These are phyloP conservation scores for Copromyces sp. DNA, from an alignment of 495 filamentous ascomycete genomes.

Conservation along the genomic window DNA sequence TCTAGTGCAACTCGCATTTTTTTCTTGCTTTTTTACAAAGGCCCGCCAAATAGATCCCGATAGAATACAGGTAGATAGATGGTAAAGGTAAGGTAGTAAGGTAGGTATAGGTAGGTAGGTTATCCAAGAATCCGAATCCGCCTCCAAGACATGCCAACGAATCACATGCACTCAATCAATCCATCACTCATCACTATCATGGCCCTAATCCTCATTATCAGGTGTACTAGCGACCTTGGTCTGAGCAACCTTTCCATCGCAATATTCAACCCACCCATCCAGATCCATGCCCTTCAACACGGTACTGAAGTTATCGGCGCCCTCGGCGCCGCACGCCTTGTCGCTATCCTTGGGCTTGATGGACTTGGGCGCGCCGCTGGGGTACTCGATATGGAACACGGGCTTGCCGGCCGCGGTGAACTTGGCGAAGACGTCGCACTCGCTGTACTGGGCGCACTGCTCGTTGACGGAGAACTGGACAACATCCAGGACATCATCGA, in stretches of 20 bases:
- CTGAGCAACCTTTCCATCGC: constrained; percentile 12
- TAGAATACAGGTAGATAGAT: neutral
- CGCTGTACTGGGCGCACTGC: constrained; percentile 50
- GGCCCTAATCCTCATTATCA: neutral
- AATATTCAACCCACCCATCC: constrained; percentile 48
- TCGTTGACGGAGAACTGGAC: constrained; percentile 66
- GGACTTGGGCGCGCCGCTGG: constrained; percentile 31
- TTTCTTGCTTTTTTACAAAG: neutral
- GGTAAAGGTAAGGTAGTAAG: neutral
- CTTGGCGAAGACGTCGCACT: constrained; percentile 43
- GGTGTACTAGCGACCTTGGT: constrained; percentile 5
- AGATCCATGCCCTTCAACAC: constrained; percentile 55
- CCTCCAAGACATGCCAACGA: neutral
- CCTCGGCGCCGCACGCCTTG: constrained; percentile 4
- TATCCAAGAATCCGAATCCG: neutral
- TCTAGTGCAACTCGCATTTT: neutral
- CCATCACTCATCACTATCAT: neutral
- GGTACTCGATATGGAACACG: constrained; percentile 68
- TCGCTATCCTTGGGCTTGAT: constrained; percentile 17
- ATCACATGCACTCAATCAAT: neutral
- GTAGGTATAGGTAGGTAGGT: neutral
- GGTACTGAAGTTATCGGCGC: constrained; percentile 42
- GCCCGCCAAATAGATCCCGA: neutral
- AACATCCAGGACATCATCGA: constrained; percentile 41
- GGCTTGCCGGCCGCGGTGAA: constrained; percentile 54